Conservation (phyloP, 441 rosid species). For the Iberis amara region DNA sequence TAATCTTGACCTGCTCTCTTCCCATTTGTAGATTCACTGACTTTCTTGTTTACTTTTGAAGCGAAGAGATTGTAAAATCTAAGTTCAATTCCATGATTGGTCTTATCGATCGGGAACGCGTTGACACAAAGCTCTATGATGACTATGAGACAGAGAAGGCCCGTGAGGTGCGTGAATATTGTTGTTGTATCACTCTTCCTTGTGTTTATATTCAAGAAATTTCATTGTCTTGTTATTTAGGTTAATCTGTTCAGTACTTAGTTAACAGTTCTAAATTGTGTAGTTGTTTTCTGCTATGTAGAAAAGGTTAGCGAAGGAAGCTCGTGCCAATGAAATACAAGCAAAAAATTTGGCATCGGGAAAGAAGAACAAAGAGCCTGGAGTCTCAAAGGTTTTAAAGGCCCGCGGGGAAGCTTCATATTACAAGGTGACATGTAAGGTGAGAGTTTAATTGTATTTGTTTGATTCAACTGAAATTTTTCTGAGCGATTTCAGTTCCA, state of each 20-base stretch:
- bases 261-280: constrained; percentile 2
- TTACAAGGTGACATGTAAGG: constrained; percentile 96
- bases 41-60: constrained; percentile 27
- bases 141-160: constrained; percentile 91
- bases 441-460: constrained; percentile 31
- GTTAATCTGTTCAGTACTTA: background rate
- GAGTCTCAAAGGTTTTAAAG: constrained; percentile 57
- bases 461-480: background rate
- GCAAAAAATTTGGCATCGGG: constrained; percentile 71
- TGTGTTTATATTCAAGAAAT: constrained; percentile 1
- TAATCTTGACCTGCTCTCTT: constrained; percentile 3
- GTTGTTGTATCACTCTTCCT: constrained; percentile 1
- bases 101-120: constrained; percentile 81
- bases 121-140: constrained; percentile 76
- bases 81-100: constrained; percentile 96
- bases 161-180: constrained; percentile 61
- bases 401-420: constrained; percentile 92
- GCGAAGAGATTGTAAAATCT: constrained; percentile 85
- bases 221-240: constrained; percentile 2
- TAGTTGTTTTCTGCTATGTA: constrained; percentile 34
- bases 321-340: constrained; percentile 74
- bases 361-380: constrained; percentile 73
- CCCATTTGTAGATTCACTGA: constrained; percentile 12
- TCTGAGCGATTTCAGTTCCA: constrained; percentile 3
- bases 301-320: constrained; percentile 93